These are phyloP conservation scores for Umbelopsis isabellina DNA, from an alignment of 192 early-diverging fungal species.

Conservation along the genomic window DNA sequence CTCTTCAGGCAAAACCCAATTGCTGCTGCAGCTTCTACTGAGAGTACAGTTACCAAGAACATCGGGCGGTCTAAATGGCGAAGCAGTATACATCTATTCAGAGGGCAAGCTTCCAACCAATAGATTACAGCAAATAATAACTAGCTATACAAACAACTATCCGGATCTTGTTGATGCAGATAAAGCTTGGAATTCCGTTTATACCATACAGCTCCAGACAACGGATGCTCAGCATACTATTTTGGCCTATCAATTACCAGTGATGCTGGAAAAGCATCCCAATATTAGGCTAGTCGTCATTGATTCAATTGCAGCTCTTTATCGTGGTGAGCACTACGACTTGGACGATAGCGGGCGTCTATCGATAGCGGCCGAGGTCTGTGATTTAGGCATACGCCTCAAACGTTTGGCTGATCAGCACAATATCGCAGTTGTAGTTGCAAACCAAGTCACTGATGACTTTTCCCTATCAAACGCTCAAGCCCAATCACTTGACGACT, in stretches of 20 bases:
- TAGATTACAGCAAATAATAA: slow-evolving; percentile 59
- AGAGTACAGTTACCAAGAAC: slow-evolving; percentile 71
- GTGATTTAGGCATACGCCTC: slow-evolving; percentile 62
- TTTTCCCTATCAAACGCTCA: slow-evolving; percentile 30
- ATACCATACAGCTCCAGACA: slow-evolving; percentile 70
- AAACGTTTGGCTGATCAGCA: slow-evolving; percentile 66
- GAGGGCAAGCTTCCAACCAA: slow-evolving; percentile 71
- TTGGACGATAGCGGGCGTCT: slow-evolving; percentile 22
- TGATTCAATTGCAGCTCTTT: slow-evolving; percentile 84
- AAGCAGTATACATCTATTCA: slow-evolving; percentile 70
- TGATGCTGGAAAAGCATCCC: slow-evolving; percentile 51
- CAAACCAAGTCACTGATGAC: slow-evolving; percentile 81
- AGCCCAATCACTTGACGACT: not conserved
- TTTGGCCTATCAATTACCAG: slow-evolving; percentile 74
- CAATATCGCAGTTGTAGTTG: slow-evolving; percentile 69
- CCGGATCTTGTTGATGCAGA: slow-evolving; percentile 27
- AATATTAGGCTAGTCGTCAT: slow-evolving; percentile 75
- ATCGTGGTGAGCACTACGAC: slow-evolving; percentile 56
- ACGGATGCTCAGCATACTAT: slow-evolving; percentile 74
- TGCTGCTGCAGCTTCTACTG: slow-evolving; percentile 81
- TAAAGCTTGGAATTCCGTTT: slow-evolving; percentile 43
- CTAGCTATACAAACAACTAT: slow-evolving; percentile 25
- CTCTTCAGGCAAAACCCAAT: slow-evolving; percentile 84
- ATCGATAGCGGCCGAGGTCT: slow-evolving; percentile 53
- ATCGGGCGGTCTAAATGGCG: slow-evolving; percentile 50